Evolutionary conservation across 192 early-diverging fungal species (phyloP).

Genomic region (Coemansia sp.): DNA sequence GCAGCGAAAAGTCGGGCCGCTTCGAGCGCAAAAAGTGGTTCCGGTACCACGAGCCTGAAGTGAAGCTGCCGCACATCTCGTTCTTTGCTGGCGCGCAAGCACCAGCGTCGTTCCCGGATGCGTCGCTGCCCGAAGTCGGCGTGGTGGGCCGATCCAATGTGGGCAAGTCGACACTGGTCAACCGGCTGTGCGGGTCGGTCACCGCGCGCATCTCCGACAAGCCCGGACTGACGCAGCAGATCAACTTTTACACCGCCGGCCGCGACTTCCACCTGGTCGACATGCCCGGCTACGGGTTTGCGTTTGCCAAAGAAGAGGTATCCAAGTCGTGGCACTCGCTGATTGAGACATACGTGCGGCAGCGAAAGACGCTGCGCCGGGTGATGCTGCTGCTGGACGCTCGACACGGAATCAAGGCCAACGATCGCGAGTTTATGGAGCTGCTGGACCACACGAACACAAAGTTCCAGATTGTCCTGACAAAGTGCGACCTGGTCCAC

Average conservation of each 20-base stretch:
- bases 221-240: slow-evolving; percentile 74
- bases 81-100: slow-evolving; percentile 51
- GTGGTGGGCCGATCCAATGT: slow-evolving; percentile 71
- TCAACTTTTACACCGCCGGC: slow-evolving; percentile 72
- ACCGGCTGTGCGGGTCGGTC: slow-evolving; percentile 58
- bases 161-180: slow-evolving; percentile 74
- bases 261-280: slow-evolving; percentile 65
- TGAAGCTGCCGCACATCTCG: slow-evolving; percentile 36
- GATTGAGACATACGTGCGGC: slow-evolving; percentile 63
- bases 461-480: slow-evolving; percentile 53
- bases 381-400: slow-evolving; percentile 75
- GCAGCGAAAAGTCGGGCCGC: slow-evolving; percentile 37
- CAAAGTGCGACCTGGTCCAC: slow-evolving; percentile 70
- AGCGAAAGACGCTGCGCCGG: slow-evolving; percentile 56
- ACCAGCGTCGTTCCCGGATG: slow-evolving; percentile 36
- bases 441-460: slow-evolving; percentile 33
- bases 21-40: slow-evolving; percentile 49
- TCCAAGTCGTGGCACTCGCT: slow-evolving; percentile 56
- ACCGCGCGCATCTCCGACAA: slow-evolving; percentile 64
- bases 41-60: slow-evolving; percentile 34
- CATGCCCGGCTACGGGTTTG: slow-evolving; percentile 84
- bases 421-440: slow-evolving; percentile 45
- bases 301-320: slow-evolving; percentile 64
- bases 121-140: slow-evolving; percentile 44
- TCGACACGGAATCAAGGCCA: slow-evolving; percentile 60